These are phyloP conservation scores for Claviceps sp. DNA, from an alignment of 2,329 filamentous ascomycete species.

Conservation along the genomic window DNA sequence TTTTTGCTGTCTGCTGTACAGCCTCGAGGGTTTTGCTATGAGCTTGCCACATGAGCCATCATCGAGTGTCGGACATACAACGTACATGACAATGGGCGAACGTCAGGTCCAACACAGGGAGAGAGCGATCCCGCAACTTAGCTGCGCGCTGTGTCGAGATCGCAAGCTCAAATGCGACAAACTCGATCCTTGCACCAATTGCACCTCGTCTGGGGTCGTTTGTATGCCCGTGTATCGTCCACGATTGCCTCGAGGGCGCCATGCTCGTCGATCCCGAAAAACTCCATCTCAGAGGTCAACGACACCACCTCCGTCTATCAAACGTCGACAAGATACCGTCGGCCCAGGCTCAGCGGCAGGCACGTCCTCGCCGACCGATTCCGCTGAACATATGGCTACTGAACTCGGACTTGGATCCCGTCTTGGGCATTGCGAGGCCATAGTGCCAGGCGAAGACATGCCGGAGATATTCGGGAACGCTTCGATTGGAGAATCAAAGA, in stretches of 20 bases:
- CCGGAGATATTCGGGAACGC: not conserved
- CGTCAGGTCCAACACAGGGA: slow-evolving; percentile 2
- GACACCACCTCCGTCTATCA: not conserved
- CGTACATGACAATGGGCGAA: slow-evolving; percentile 1
- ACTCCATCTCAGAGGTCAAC: slow-evolving; percentile 2
- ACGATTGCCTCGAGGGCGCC: slow-evolving; percentile 8
- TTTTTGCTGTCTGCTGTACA: not conserved
- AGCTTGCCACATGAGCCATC: not conserved
- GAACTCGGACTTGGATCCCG: not conserved
- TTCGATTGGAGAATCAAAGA: not conserved
- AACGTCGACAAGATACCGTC: not conserved
- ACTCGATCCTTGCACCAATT: slow-evolving; percentile 11
- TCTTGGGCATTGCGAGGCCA: not conserved
- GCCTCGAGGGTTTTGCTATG: not conserved
- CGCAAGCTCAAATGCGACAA: slow-evolving; percentile 13
- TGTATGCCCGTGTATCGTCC: slow-evolving; percentile 9
- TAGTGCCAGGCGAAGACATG: not conserved
- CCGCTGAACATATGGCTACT: not conserved
- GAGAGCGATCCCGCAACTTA: slow-evolving; percentile 7
- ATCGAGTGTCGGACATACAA: not conserved
- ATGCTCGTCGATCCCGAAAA: slow-evolving; percentile 7
- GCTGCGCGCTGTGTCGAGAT: slow-evolving; percentile 8
- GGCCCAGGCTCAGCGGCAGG: not conserved
- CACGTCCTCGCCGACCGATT: not conserved
- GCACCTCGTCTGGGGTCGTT: slow-evolving; percentile 5